A percentile compares a stretch with the other conserved stretches of the same genome.
These are phyloP conservation scores for Fusarium keratoplasticum DNA, from an alignment of 2,329 filamentous ascomycete species.

Conservation along the genomic window DNA sequence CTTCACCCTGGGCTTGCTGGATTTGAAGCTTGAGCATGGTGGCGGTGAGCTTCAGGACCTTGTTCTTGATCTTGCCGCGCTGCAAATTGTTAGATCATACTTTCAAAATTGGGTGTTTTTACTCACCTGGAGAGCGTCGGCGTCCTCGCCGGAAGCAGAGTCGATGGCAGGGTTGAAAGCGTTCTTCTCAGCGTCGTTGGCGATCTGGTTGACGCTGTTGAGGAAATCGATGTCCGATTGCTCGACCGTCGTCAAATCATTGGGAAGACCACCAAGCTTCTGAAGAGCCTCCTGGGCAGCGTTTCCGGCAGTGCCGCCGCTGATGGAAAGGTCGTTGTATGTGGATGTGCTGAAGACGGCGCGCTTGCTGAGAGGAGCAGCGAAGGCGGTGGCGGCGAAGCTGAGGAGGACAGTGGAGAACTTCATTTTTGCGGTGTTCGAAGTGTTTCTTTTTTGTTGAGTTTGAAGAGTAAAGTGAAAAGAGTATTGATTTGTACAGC, in stretches of 20 bases:
- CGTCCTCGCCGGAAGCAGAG: slow-evolving; percentile 57
- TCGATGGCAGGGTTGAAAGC: slow-evolving; percentile 67
- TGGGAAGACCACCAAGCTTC: slow-evolving; percentile 50
- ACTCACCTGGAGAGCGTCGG: slow-evolving; percentile 59
- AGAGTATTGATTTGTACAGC: slow-evolving; percentile 1
- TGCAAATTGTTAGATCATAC: slow-evolving; percentile 29
- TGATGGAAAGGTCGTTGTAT: slow-evolving; percentile 61
- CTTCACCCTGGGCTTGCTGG: slow-evolving; percentile 62
- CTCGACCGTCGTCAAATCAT: slow-evolving; percentile 58
- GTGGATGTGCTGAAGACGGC: slow-evolving; percentile 49
- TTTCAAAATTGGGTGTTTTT: not conserved
- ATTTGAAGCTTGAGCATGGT: slow-evolving; percentile 63
- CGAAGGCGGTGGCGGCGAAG: slow-evolving; percentile 43
- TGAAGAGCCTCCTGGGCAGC: slow-evolving; percentile 57
- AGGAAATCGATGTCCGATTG: slow-evolving; percentile 61
- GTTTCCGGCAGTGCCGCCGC: slow-evolving; percentile 58
- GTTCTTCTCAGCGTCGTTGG: slow-evolving; percentile 63
- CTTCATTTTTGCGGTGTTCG: slow-evolving; percentile 45
- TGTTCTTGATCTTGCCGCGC: slow-evolving; percentile 70
- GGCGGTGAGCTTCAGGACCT: slow-evolving; percentile 68
- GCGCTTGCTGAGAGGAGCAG: slow-evolving; percentile 45
- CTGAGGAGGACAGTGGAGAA: slow-evolving; percentile 48
- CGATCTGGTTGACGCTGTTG: slow-evolving; percentile 62
- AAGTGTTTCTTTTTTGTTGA: not conserved
- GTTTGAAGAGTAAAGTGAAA: not conserved